Evolutionary conservation across 2,329 filamentous ascomycete species (phyloP).

Genomic region (Zymoseptoria tritici): DNA sequence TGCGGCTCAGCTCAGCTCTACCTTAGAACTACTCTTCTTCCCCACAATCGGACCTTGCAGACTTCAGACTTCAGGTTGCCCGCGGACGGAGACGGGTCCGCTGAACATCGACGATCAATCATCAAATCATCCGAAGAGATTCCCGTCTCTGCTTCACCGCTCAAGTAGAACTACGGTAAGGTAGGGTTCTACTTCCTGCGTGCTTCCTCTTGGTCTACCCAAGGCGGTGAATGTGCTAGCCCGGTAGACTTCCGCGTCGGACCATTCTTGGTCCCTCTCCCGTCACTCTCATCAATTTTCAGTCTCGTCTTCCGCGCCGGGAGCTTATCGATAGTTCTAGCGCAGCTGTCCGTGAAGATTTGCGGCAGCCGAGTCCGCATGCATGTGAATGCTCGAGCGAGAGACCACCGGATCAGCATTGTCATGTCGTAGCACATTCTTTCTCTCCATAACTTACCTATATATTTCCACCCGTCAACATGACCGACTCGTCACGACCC

Average conservation of each 20-base stretch:
- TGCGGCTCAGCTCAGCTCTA: background rate
- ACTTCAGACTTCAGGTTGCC: background rate
- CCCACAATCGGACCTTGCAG: background rate
- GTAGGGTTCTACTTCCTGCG: no score
- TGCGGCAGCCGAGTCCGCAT: background rate
- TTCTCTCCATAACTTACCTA: background rate
- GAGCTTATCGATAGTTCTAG: background rate
- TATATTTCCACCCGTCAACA: background rate
- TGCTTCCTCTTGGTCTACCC: no score
- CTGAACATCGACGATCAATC: background rate
- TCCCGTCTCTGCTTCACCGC: no score
- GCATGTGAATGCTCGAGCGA: background rate
- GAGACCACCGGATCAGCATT: background rate
- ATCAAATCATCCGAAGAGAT: background rate
- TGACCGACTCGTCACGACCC: constrained; percentile 8
- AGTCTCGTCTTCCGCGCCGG: background rate
- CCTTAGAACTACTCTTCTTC: no score
- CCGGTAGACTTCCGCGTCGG: no score
- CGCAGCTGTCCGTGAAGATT: background rate
- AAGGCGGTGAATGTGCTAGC: no score
- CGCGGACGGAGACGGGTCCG: background rate
- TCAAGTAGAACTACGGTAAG: no score
- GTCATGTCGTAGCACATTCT: background rate
- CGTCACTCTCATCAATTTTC: background rate
- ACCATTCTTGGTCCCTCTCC: no score